phyloP scores from a whole-genome alignment of 2,329 filamentous ascomycete genomes.

The Penicillium olsonii region DNA sequence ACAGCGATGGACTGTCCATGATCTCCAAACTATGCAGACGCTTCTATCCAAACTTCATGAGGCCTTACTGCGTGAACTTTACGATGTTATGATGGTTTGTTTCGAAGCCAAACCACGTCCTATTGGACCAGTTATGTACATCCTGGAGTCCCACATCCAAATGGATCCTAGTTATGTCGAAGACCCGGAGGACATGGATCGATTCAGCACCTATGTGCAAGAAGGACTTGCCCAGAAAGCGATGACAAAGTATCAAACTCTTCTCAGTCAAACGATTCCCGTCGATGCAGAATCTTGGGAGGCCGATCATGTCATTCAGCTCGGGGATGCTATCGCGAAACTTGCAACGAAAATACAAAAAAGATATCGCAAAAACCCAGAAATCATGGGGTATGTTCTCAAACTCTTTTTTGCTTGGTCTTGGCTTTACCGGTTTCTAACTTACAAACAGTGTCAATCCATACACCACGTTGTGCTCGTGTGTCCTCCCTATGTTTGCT shows the following conservation, averaged over 20 bases:
- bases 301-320: constrained; percentile 83
- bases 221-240: constrained; percentile 74
- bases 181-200: constrained; percentile 67
- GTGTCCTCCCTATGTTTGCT: constrained; percentile 86
- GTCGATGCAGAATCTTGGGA: constrained; percentile 82
- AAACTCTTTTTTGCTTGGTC: constrained; percentile 50
- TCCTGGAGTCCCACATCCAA: constrained; percentile 81
- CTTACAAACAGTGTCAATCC: constrained; percentile 52
- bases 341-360: constrained; percentile 89
- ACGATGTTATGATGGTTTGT: constrained; percentile 80
- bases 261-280: constrained; percentile 78
- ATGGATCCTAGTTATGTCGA: constrained; percentile 74
- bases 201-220: constrained; percentile 72
- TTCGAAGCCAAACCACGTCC: constrained; percentile 86
- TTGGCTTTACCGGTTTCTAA: constrained; percentile 17
- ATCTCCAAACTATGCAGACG: constrained; percentile 71
- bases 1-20: constrained; percentile 68
- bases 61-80: constrained; percentile 80
- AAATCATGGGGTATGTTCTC: constrained; percentile 70
- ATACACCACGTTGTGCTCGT: constrained; percentile 72
- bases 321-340: constrained; percentile 82
- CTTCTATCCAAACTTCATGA: constrained; percentile 76
- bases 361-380: constrained; percentile 82
- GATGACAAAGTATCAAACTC: constrained; percentile 73
- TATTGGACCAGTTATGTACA: constrained; percentile 75